Evolutionary conservation across 176 grass and related monocot genomes (phyloP).

Genomic region (Melocanna baccifera): DNA sequence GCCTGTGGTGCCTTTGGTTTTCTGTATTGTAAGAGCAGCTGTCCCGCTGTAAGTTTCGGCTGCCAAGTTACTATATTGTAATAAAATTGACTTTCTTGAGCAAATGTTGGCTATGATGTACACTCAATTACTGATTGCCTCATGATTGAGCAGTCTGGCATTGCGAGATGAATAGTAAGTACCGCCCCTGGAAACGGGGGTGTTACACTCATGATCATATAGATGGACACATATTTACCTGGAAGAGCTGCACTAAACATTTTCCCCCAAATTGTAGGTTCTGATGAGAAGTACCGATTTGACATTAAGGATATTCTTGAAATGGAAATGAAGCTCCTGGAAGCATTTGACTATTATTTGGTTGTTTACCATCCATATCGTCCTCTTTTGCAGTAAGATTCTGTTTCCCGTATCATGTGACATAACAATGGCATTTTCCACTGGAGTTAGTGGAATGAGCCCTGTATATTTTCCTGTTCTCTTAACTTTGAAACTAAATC

Average conservation of each 20-base stretch:
- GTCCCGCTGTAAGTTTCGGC: too few species aligned
- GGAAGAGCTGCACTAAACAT: slow-evolving; percentile 17
- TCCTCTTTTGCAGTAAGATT: slow-evolving; percentile 87
- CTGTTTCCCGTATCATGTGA: slow-evolving; percentile 1
- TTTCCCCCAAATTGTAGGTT: slow-evolving; percentile 21
- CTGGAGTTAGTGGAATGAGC: neutral
- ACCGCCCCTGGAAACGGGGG: too few species aligned
- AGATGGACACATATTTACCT: neutral
- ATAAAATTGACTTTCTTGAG: too few species aligned
- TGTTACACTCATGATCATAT: slow-evolving; percentile 2
- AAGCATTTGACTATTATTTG: slow-evolving; percentile 96
- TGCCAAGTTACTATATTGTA: too few species aligned
- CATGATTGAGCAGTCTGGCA: too few species aligned
- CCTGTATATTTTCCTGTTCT: neutral
- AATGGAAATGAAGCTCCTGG: slow-evolving; percentile 99
- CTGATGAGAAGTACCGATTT: slow-evolving; percentile 90
- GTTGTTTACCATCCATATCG: slow-evolving; percentile 95
- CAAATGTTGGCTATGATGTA: too few species aligned
- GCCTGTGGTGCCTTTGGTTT: too few species aligned
- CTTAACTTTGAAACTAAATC: neutral
- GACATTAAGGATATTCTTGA: slow-evolving; percentile 99
- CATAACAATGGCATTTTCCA: neutral
- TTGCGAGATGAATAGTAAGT: too few species aligned
- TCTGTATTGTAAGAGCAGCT: too few species aligned
- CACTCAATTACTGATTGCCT: too few species aligned